These are phyloP conservation scores for Penicillium nordicum DNA, from an alignment of 2,329 filamentous ascomycete genomes.

Conservation along the genomic window DNA sequence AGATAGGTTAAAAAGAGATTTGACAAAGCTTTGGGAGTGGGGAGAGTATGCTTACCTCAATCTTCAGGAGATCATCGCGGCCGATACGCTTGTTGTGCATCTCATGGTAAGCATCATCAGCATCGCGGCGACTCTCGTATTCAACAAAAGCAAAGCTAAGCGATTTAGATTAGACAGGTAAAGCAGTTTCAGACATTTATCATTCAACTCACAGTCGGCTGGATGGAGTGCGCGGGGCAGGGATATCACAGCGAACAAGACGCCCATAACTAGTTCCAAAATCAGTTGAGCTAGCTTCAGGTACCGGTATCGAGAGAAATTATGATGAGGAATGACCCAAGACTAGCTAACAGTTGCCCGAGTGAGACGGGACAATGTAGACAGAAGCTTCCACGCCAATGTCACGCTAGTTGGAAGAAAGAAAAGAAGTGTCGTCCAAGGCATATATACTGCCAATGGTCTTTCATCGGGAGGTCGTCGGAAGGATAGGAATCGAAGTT, in stretches of 20 bases:
- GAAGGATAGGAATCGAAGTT: slow-evolving; percentile 25
- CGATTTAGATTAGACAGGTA: not conserved
- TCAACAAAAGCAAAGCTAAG: slow-evolving; percentile 92
- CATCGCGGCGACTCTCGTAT: slow-evolving; percentile 96
- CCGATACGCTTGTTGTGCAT: slow-evolving; percentile 99
- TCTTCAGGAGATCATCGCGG: slow-evolving; percentile 92
- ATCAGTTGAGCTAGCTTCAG: slow-evolving; percentile 36
- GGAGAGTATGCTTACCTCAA: slow-evolving; percentile 67
- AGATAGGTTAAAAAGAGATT: slow-evolving; percentile 17
- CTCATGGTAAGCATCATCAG: slow-evolving; percentile 98
- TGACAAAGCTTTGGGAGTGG: not conserved
- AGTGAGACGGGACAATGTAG: slow-evolving; percentile 4
- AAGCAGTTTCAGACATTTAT: slow-evolving; percentile 2
- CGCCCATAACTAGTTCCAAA: slow-evolving; percentile 75
- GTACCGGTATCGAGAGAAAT: slow-evolving; percentile 3
- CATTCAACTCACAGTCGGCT: slow-evolving; percentile 80
- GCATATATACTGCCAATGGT: slow-evolving; percentile 2
- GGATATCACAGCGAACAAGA: slow-evolving; percentile 97
- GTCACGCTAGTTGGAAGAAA: slow-evolving; percentile 3
- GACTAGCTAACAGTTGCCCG: slow-evolving; percentile 4
- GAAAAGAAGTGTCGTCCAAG: slow-evolving; percentile 1
- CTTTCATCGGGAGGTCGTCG: slow-evolving; percentile 11
- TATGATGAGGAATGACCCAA: slow-evolving; percentile 16
- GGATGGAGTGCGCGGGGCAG: slow-evolving; percentile 86
- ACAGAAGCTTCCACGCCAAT: slow-evolving; percentile 4